Evolutionary conservation across 352 stramenopile genomes (phyloP), one percentile per base, ranked within the genome.

Genomic region (Globisporangium sylvaticum): DNA sequence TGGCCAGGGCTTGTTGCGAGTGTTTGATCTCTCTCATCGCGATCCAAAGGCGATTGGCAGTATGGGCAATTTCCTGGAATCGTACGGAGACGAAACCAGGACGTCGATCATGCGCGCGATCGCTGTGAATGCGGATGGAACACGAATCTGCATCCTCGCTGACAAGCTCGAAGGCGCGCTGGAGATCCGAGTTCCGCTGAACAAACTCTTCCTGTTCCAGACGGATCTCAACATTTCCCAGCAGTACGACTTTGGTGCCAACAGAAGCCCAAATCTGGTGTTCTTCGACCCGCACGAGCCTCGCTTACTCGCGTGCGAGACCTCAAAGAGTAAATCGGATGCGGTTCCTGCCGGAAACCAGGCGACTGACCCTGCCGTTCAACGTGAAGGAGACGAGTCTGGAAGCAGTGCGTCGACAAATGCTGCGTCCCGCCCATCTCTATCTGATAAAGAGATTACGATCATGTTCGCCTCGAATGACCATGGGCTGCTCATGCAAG

Each of bases 391-490:
- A 22, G 78, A 83, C 7, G 70, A 69, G 10, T 66, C 62, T 7
- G 48, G 7, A 31, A 55, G 50, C 31, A 63, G 67, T 29, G 34
- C 39, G 24, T 25, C 39, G 15, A 1, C 54, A 59, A 42, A 46
- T n/a, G 62, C 8, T 18, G 27, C 25, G 42, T n/a, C 42, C 18
- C 39, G 65, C 3, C 6, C 44, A 1, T 76, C 77, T 10, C 55
- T 83, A 7, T 82, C 82, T 0, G 87, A 93, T 58, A 91, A 91
- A 60, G 89, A 98, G 70, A 81, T 98, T 58, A 95, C 82, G 3
- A 90, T 96, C n/a, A 78, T 97, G 50, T 98, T 98, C 71, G 92
- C 89, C 7, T 97, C 92, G 24, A 89, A 93, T 56, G 91, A 98
- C 57, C 84, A 96, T 58, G 91, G 91, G 5, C 73, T 97, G 20